Base-by-base conservation (phyloP, 192 early-diverging fungal genomes). In the Linnemannia schmuckeri region DNA sequence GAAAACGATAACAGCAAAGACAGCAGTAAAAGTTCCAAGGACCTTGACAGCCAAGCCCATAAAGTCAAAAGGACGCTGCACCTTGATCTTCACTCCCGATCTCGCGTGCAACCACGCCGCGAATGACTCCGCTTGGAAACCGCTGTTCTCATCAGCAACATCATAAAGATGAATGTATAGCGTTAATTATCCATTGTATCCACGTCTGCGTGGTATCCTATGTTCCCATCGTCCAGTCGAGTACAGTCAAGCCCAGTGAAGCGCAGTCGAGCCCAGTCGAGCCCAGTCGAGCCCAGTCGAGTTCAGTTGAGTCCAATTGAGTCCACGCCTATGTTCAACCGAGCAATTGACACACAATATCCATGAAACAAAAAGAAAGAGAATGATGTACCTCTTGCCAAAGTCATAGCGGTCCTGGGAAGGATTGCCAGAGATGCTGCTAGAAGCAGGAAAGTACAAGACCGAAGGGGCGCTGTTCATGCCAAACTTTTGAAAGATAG, bases 401-500 rank as follows among this genome's bases (percentile, higher is more conserved):
- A 95, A 88, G 72, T 96, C 95, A 76, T 96, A 96, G 33, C 84
- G 78, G 54, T 92, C 90, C 41, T 87, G 68, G 6, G 89, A 89
- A 4, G 83, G 74, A 9, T 72, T 22, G 15, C 47, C 22, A 33
- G 93, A 76, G 17, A 72, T 72, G 27, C 74, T 30, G 15, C 70
- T 92, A 17, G 93, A 93, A 30, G 95, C 91, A 33, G 94, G 93
- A 73, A 92, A 97, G 74, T 93, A 93, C 22, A 92, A 88, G 6
- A 96, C 87, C 12, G 92, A 90, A 41, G 96, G 96, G 18, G 96
- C 96, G 42, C 88, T 91, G 76, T 89, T 89, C 79, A 80, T 79
- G 42, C 74, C 69, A 86, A 96, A 94, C 92, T 92, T 91, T 88
- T 90, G 90, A 76, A 94, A 97, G 69, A 95, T 85, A 37, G 92